These are phyloP conservation scores for Cryoendolithus antarcticus DNA, from an alignment of 2,329 filamentous ascomycete genomes.

Conservation along the genomic window DNA sequence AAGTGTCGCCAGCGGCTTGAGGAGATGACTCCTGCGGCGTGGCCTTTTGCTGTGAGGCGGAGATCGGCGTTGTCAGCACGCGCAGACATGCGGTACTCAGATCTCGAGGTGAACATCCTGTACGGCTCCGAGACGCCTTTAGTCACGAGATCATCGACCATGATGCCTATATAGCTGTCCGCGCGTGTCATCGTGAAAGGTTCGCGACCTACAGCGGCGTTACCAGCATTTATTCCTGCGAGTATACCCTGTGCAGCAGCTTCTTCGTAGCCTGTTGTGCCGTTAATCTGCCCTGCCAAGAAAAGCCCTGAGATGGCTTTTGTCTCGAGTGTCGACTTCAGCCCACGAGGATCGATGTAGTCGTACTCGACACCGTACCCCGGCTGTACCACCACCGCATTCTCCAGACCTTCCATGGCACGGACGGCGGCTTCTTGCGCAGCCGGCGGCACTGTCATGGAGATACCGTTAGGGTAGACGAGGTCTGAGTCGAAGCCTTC, in stretches of 20 bases:
- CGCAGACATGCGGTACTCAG: conserved; percentile 86
- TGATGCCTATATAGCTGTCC: conserved; percentile 94
- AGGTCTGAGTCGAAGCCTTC: conserved; percentile 85
- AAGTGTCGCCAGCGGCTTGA: conserved; percentile 66
- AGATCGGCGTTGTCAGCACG: conserved; percentile 90
- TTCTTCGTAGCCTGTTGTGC: conserved; percentile 96
- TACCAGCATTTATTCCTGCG: conserved; percentile 85
- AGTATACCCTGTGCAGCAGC: conserved; percentile 86
- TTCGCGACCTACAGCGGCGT: conserved; percentile 55
- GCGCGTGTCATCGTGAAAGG: conserved; percentile 61
- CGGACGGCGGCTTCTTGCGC: conserved; percentile 76
- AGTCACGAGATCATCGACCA: conserved; percentile 95
- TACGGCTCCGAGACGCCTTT: conserved; percentile 97
- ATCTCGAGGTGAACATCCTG: conserved; percentile 93
- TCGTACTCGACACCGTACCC: conserved; percentile 98
- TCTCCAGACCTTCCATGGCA: conserved; percentile 77
- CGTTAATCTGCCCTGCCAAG: conserved; percentile 93
- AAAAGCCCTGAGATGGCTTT: conserved; percentile 83
- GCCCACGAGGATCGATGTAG: conserved; percentile 84
- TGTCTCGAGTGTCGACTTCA: conserved; percentile 84
- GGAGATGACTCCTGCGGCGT: conserved; percentile 63
- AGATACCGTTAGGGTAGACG: conserved; percentile 92
- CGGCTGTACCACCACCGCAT: conserved; percentile 82
- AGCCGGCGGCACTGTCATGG: conserved; percentile 87
- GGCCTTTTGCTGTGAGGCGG: conserved; percentile 68